A percentile compares a stretch with the other conserved stretches of the same genome.
Conservation (phyloP, 306 rosid genomes). For the Prunus persica region DNA sequence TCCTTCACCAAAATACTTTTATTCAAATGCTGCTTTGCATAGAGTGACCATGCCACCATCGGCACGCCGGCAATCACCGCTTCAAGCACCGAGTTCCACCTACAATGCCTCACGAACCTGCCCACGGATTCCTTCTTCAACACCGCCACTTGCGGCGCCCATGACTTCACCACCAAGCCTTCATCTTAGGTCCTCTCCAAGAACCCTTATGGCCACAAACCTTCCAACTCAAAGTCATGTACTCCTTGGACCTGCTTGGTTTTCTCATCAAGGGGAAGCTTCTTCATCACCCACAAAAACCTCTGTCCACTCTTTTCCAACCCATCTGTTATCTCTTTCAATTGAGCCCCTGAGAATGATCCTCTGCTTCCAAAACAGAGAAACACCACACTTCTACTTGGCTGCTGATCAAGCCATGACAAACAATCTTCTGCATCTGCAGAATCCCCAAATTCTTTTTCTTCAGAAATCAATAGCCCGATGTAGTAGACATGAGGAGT, state of each 20-base stretch:
- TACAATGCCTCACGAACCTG: constrained; percentile 38
- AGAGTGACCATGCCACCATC: constrained; percentile 41
- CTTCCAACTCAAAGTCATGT: neutral
- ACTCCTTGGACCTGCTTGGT: neutral
- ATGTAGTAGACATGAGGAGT: constrained; percentile 27
- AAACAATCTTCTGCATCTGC: neutral
- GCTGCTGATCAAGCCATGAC: constrained; percentile 27
- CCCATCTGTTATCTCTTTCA: constrained; percentile 28
- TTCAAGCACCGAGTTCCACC: constrained; percentile 40
- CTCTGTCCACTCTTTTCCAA: constrained; percentile 29
- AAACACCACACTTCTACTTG: constrained; percentile 22
- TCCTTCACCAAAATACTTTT: constrained; percentile 26
- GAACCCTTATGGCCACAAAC: constrained; percentile 26
- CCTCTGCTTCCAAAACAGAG: constrained; percentile 31
- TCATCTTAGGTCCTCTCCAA: constrained; percentile 21
- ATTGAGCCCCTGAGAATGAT: neutral
- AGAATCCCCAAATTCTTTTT: no score
- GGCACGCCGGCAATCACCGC: constrained; percentile 30
- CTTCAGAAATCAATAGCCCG: constrained; percentile 20
- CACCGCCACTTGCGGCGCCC: constrained; percentile 36
- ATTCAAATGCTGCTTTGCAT: constrained; percentile 40
- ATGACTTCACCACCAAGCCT: constrained; percentile 38
- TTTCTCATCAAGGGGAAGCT: constrained; percentile 7
- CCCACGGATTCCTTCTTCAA: constrained; percentile 28
- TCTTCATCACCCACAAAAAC: constrained; percentile 33